phyloP scores from a whole-genome alignment of 75 land plant genomes.

The Selaginella moellendorffii region DNA sequence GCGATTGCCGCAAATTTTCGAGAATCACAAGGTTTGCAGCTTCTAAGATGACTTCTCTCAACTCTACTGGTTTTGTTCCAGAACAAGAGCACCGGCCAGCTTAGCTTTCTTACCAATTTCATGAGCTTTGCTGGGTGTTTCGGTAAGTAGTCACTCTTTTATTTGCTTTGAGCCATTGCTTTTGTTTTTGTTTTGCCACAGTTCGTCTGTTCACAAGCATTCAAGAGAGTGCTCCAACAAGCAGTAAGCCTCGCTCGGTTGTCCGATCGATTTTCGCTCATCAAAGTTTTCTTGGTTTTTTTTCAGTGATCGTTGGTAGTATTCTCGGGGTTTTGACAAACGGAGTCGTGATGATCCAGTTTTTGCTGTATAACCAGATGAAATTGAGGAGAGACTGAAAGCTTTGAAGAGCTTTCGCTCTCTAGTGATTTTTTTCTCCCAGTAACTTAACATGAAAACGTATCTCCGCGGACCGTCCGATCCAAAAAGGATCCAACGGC shows the following conservation, averaged over 20 bases:
- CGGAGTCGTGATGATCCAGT: neutral
- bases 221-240: constrained; percentile 62
- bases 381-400: neutral
- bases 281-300: neutral
- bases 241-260: too few species aligned
- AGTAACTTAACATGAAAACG: too few species aligned
- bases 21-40: constrained; percentile 29
- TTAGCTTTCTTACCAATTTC: constrained; percentile 72
- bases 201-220: constrained; percentile 72
- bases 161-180: neutral
- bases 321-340: neutral
- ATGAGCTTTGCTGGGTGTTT: constrained; percentile 67
- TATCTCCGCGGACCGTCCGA: too few species aligned
- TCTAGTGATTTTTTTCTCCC: too few species aligned
- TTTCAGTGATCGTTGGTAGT: neutral
- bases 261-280: constrained; percentile 33
- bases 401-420: too few species aligned
- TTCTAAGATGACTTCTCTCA: neutral
- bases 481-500: too few species aligned
- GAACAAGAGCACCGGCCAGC: constrained; percentile 88
- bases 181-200: constrained; percentile 11
- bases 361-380: neutral
- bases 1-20: constrained; percentile 72
- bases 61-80: constrained; percentile 13
- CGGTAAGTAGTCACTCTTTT: constrained; percentile 23